A percentile compares a stretch with the other conserved stretches of the same genome.
These are phyloP conservation scores for Fusarium oxysporum DNA, from an alignment of 2,329 filamentous ascomycete genomes.

Conservation along the genomic window DNA sequence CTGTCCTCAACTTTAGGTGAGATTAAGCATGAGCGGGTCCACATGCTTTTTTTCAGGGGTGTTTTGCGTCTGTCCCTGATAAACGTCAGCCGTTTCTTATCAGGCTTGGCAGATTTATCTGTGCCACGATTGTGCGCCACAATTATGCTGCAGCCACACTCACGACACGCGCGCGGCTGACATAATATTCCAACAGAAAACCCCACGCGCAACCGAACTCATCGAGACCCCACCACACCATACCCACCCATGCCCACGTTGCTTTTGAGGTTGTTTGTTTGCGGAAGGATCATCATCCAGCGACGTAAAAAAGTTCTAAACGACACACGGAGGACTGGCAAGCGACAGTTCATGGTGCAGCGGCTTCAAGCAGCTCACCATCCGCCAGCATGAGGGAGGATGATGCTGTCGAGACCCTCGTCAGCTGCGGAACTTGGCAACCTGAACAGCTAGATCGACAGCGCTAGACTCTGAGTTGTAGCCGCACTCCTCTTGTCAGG, in stretches of 20 bases:
- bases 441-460: conserved; percentile 14
- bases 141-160: background rate
- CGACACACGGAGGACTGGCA: conserved; percentile 1
- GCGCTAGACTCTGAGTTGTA: conserved; percentile 29
- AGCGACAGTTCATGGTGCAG: background rate
- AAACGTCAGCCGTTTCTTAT: conserved; percentile 19
- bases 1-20: conserved; percentile 40
- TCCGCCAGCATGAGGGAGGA: background rate
- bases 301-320: conserved; percentile 5
- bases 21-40: conserved; percentile 33
- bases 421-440: background rate
- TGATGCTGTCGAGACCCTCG: background rate
- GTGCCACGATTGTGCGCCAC: background rate
- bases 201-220: conserved; percentile 10
- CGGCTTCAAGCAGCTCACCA: background rate
- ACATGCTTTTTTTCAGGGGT: conserved; percentile 40
- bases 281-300: conserved; percentile 21
- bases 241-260: conserved; percentile 31
- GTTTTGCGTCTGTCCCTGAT: conserved; percentile 4
- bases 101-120: background rate
- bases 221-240: conserved; percentile 6
- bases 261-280: conserved; percentile 21
- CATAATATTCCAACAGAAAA: background rate
- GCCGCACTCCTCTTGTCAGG: conserved; percentile 30
- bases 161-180: background rate